Conservation (phyloP, 23 red algal species). For the Rhodosorus marinus region DNA sequence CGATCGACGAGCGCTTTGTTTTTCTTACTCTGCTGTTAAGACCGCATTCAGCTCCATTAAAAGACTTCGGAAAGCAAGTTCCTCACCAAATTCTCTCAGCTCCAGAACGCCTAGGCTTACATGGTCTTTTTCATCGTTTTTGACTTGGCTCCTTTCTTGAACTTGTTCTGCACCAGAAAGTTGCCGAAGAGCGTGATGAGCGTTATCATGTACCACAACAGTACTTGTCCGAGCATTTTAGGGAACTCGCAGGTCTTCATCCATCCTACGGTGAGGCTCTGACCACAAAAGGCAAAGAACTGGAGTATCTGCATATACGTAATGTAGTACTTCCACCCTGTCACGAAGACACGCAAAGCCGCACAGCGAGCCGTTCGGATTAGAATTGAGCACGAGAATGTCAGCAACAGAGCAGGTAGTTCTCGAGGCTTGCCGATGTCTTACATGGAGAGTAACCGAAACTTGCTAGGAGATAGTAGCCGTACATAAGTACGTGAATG, state of each 20-base stretch:
- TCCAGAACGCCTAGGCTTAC: no score
- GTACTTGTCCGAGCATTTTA: conserved; percentile 13
- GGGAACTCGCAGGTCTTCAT: conserved; percentile 40
- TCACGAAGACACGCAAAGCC: background rate
- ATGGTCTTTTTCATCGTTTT: conserved; percentile 18
- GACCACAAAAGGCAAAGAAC: conserved; percentile 34
- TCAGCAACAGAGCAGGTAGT: background rate
- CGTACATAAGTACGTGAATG: conserved; percentile 65
- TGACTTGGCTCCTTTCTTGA: background rate
- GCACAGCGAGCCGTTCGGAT: no score
- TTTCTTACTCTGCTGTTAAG: no score
- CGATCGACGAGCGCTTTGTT: no score
- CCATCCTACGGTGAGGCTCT: conserved; percentile 59
- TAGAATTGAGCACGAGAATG: no score
- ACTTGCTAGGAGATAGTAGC: conserved; percentile 44
- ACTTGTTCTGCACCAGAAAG: conserved; percentile 41
- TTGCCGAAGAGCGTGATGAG: conserved; percentile 55
- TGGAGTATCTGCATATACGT: conserved; percentile 53
- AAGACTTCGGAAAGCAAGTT: no score
- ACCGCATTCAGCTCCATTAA: no score
- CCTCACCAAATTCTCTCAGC: no score
- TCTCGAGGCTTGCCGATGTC: background rate
- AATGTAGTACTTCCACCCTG: conserved; percentile 1
- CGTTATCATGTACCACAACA: conserved; percentile 74
- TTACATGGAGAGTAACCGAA: conserved; percentile 34